These are phyloP conservation scores for Lasiodiplodia gonubiensis DNA, from an alignment of 2,329 filamentous ascomycete genomes.

Conservation along the genomic window DNA sequence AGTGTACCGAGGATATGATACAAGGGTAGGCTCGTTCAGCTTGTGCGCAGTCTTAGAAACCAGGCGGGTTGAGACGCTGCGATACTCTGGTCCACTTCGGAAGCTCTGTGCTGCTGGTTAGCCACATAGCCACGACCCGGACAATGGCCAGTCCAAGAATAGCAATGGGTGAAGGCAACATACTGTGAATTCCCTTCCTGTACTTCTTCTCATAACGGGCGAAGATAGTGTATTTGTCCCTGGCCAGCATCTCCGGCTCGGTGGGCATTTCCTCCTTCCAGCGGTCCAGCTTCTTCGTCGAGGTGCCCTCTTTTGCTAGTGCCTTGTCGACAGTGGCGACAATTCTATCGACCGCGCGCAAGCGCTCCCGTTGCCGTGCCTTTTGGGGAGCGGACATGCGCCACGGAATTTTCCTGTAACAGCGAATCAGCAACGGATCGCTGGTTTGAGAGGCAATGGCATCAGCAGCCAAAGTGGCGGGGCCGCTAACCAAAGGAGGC, in stretches of 20 bases:
- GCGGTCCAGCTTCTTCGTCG: constrained; percentile 76
- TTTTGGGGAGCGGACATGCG: constrained; percentile 92
- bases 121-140: background rate
- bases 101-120: constrained; percentile 38
- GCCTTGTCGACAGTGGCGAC: constrained; percentile 82
- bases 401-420: constrained; percentile 88
- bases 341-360: constrained; percentile 86
- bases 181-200: constrained; percentile 97
- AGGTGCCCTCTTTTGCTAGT: constrained; percentile 71
- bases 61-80: constrained; percentile 90
- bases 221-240: constrained; percentile 98
- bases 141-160: background rate
- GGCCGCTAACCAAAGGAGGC: constrained; percentile 44
- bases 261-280: constrained; percentile 98
- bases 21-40: background rate
- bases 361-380: constrained; percentile 78
- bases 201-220: constrained; percentile 95
- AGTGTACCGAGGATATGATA: constrained; percentile 12
- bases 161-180: constrained; percentile 47
- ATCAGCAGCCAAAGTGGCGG: background rate
- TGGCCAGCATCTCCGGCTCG: constrained; percentile 92
- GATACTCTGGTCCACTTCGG: constrained; percentile 90
- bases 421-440: constrained; percentile 7
- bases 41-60: constrained; percentile 67
- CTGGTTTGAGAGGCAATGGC: background rate